These are phyloP conservation scores for Mycena filopes DNA, from an alignment of 768 basidiomycete species.

Conservation along the genomic window DNA sequence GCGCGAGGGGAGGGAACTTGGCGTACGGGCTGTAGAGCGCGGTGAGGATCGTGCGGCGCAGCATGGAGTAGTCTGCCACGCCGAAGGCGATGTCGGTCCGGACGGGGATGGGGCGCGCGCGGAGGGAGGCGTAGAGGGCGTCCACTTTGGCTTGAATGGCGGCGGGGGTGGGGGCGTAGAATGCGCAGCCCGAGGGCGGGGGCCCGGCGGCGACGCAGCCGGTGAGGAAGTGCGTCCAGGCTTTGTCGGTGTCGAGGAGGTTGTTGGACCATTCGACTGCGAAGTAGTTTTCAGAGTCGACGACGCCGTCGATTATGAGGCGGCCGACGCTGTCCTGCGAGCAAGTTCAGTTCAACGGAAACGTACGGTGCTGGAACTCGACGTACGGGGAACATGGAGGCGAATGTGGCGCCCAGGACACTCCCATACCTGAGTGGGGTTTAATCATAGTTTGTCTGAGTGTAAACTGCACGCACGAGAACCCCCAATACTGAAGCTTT, in stretches of 20 bases:
- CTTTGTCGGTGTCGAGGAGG: slow-evolving; percentile 47
- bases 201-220: slow-evolving; percentile 51
- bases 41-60: slow-evolving; percentile 44
- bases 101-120: slow-evolving; percentile 50
- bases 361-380: too few species aligned
- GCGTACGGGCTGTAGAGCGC: slow-evolving; percentile 50
- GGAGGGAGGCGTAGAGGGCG: slow-evolving; percentile 43
- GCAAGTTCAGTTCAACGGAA: neutral
- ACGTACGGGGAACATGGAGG: slow-evolving; percentile 27
- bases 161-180: slow-evolving; percentile 48
- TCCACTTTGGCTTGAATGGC: slow-evolving; percentile 49
- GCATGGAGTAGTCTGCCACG: slow-evolving; percentile 46
- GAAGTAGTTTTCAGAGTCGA: neutral
- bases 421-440: slow-evolving; percentile 5
- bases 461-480: slow-evolving; percentile 22
- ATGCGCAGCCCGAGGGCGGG: slow-evolving; percentile 44
- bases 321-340: slow-evolving; percentile 25
- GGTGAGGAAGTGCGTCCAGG: slow-evolving; percentile 47
- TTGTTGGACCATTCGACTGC: slow-evolving; percentile 7
- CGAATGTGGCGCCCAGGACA: slow-evolving; percentile 27
- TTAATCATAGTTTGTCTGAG: too few species aligned
- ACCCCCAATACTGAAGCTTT: slow-evolving; percentile 27
- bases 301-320: slow-evolving; percentile 23
- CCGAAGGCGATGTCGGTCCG: slow-evolving; percentile 44
- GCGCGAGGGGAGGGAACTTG: slow-evolving; percentile 46